These are phyloP conservation scores for Tuber indicum DNA, from an alignment of 495 filamentous ascomycete genomes.

Conservation along the genomic window DNA sequence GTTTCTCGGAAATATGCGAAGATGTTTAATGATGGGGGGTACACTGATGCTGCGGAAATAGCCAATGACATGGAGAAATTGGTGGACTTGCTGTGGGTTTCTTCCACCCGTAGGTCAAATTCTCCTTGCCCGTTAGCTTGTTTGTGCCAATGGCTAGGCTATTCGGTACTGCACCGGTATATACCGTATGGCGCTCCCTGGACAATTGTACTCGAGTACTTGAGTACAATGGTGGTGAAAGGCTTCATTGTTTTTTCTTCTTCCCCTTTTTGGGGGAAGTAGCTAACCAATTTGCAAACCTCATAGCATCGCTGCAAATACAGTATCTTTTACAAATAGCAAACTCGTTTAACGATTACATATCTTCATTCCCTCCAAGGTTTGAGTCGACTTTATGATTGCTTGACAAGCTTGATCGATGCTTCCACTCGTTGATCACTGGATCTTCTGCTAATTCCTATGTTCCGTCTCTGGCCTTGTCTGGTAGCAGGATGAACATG, in stretches of 20 bases:
- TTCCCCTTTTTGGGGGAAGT: neutral
- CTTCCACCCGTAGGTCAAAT: slow-evolving; percentile 36
- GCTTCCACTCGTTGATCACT: slow-evolving; percentile 38
- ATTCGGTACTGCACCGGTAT: neutral
- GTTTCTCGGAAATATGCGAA: slow-evolving; percentile 36
- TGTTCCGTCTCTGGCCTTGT: slow-evolving; percentile 4
- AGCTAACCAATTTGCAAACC: neutral
- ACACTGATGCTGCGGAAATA: slow-evolving; percentile 16
- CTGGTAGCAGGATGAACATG: slow-evolving; percentile 28
- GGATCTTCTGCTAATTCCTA: slow-evolving; percentile 12
- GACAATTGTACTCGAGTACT: neutral
- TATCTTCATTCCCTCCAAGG: slow-evolving; percentile 32
- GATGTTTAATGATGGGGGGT: slow-evolving; percentile 32
- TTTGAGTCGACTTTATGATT: slow-evolving; percentile 25
- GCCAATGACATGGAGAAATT: slow-evolving; percentile 30
- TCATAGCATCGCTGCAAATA: slow-evolving; percentile 34
- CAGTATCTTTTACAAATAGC: slow-evolving; percentile 41
- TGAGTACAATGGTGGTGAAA: neutral
- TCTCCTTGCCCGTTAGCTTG: neutral
- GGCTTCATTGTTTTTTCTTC: neutral
- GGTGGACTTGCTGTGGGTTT: slow-evolving; percentile 41
- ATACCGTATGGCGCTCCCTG: neutral
- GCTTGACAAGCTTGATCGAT: slow-evolving; percentile 35
- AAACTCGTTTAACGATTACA: slow-evolving; percentile 41
- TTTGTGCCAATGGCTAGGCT: neutral